A percentile compares a stretch with the other conserved stretches of the same genome.
Evolutionary conservation across 2,329 filamentous ascomycete genomes (phyloP).

Genomic region (Stachybotrys elegans): DNA sequence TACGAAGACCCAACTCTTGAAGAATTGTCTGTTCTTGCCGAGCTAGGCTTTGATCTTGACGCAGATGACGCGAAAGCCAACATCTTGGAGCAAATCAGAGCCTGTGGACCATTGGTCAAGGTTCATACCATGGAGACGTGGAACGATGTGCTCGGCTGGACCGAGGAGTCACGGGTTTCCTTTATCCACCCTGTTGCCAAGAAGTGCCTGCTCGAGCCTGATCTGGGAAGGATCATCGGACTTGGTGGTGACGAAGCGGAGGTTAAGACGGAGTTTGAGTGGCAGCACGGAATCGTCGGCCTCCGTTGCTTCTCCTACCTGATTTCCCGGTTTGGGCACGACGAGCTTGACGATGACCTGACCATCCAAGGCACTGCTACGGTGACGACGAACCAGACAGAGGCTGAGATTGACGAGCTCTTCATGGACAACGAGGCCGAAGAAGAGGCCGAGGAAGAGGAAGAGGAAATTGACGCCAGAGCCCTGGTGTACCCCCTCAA

Average conservation of each 20-base stretch:
- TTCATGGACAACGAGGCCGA: conserved; percentile 3
- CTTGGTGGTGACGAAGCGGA: conserved; percentile 5
- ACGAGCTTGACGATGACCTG: conserved; percentile 5
- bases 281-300: conserved; percentile 10
- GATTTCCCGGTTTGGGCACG: conserved; percentile 4
- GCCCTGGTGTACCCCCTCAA: conserved; percentile 9
- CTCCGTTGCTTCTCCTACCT: conserved; percentile 10
- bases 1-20: conserved; percentile 9
- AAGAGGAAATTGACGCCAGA: conserved; percentile 3
- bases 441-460: conserved; percentile 4
- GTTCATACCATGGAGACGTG: background rate
- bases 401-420: conserved; percentile 9
- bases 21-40: conserved; percentile 8
- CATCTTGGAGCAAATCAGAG: conserved; percentile 7
- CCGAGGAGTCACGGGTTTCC: conserved; percentile 1
- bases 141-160: background rate
- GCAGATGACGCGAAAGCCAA: conserved; percentile 6
- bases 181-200: conserved; percentile 9
- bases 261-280: conserved; percentile 7
- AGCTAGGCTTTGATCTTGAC: background rate
- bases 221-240: conserved; percentile 5
- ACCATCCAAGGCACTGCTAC: conserved; percentile 3
- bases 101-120: conserved; percentile 7
- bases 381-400: conserved; percentile 1
- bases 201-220: conserved; percentile 5